Percentiles rank a stretch among this genome's conserved stretches.
phyloP scores from a whole-genome alignment of 148 eudicot genomes.

The Diospyros lotus region DNA sequence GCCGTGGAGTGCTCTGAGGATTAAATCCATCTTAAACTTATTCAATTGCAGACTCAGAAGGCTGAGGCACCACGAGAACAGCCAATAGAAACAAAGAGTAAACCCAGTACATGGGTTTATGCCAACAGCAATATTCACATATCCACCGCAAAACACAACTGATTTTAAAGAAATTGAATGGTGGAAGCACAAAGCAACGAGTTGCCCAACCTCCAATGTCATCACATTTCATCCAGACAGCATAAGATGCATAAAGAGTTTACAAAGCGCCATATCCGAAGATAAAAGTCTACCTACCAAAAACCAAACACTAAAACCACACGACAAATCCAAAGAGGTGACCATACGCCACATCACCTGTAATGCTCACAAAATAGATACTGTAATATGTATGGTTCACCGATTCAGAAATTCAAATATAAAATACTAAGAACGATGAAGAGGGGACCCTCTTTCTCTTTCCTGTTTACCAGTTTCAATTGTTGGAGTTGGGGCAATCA shows the following conservation, averaged over 20 bases:
- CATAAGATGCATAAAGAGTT: not conserved
- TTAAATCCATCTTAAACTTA: too few relatives aligned
- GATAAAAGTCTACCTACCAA: not conserved
- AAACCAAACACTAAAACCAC: not conserved
- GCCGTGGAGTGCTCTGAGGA: too few relatives aligned
- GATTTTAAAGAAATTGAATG: too few relatives aligned
- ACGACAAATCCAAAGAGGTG: not conserved
- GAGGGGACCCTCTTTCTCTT: not conserved
- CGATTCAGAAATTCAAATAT: not conserved
- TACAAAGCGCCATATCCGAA: not conserved
- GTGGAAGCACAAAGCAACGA: not conserved
- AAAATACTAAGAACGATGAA: not conserved
- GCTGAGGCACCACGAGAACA: too few relatives aligned
- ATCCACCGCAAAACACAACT: too few relatives aligned
- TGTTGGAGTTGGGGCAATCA: not conserved
- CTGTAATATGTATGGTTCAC: not conserved
- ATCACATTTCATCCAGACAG: not conserved
- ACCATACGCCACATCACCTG: not conserved
- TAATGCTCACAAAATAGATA: not conserved
- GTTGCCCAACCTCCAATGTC: too few relatives aligned
- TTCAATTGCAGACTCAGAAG: too few relatives aligned
- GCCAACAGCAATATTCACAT: too few relatives aligned
- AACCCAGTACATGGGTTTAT: too few relatives aligned
- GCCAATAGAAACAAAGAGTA: too few relatives aligned
- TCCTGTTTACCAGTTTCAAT: not conserved